phyloP scores from a whole-genome alignment of 2,329 filamentous ascomycete species.

The Graphilbum ipis-grandicollis region DNA sequence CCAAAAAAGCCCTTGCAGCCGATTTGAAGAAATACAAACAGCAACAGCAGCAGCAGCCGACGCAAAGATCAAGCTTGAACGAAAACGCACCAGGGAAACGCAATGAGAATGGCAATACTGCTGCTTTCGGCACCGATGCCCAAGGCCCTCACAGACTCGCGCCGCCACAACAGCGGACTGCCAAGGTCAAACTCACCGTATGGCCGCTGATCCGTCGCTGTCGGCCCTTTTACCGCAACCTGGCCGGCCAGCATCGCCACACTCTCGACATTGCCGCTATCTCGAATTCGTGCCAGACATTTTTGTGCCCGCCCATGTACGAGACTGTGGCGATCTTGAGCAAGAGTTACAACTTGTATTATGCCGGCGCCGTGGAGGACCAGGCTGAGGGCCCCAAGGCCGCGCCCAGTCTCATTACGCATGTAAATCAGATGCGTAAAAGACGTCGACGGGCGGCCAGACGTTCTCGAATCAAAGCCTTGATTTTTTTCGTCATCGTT shows the following conservation, averaged over 20 bases:
- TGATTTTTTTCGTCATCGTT: no score
- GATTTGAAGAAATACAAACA: neutral
- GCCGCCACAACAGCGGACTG: slow-evolving; percentile 2
- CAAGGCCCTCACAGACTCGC: neutral
- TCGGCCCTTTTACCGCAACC: slow-evolving; percentile 9
- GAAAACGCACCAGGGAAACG: no score
- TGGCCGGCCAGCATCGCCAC: no score
- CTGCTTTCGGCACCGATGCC: neutral
- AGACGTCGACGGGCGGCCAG: no score
- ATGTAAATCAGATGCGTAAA: slow-evolving; percentile 3
- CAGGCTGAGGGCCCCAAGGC: slow-evolving; percentile 5
- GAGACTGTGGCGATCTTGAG: slow-evolving; percentile 10
- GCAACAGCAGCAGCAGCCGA: no score
- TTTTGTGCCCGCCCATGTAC: slow-evolving; percentile 2
- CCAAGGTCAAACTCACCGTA: slow-evolving; percentile 15
- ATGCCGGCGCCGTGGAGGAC: slow-evolving; percentile 10
- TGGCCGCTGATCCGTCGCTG: slow-evolving; percentile 15
- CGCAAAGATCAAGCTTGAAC: no score
- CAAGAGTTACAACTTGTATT: slow-evolving; percentile 14
- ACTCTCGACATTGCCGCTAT: neutral
- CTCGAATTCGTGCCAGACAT: no score
- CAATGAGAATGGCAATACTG: no score
- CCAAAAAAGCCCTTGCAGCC: neutral
- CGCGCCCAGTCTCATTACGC: slow-evolving; percentile 5
- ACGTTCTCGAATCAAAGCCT: no score